These are phyloP conservation scores for Danielozyma ontarioensis DNA, from an alignment of 805 yeast species.

Conservation along the genomic window DNA sequence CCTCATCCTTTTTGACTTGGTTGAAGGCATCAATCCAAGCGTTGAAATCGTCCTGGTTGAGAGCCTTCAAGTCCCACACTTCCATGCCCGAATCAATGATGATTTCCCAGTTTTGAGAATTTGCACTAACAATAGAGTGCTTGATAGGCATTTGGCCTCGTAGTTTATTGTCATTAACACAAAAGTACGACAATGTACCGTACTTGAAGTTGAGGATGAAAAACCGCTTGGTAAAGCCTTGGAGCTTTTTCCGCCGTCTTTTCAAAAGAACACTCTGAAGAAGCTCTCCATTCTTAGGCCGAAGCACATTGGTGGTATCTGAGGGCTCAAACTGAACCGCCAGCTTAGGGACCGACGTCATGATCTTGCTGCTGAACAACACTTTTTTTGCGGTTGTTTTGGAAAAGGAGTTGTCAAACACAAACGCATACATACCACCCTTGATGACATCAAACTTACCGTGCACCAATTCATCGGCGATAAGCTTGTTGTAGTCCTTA, in stretches of 20 bases:
- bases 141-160: conserved; percentile 91
- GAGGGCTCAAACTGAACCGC: neutral
- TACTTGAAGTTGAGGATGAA: conserved; percentile 78
- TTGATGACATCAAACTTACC: conserved; percentile 55
- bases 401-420: conserved; percentile 88
- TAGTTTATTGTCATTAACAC: conserved; percentile 63
- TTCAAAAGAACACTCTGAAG: conserved; percentile 77
- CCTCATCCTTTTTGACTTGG: conserved; percentile 31
- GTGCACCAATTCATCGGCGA: conserved; percentile 54
- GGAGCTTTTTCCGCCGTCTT: conserved; percentile 73
- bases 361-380: conserved; percentile 46
- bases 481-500: conserved; percentile 50
- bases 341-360: neutral
- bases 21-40: conserved; percentile 83
- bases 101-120: conserved; percentile 59
- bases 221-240: conserved; percentile 81
- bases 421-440: conserved; percentile 78
- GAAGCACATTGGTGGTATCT: conserved; percentile 7
- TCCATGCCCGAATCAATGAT: conserved; percentile 93
- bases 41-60: conserved; percentile 58
- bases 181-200: conserved; percentile 80
- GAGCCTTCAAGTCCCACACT: conserved; percentile 81
- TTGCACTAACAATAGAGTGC: conserved; percentile 78
- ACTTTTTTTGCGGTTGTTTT: conserved; percentile 80
- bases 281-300: conserved; percentile 61